phyloP scores from a whole-genome alignment of 108 stramenopile species.

The Stephanodiscus minutulus region DNA sequence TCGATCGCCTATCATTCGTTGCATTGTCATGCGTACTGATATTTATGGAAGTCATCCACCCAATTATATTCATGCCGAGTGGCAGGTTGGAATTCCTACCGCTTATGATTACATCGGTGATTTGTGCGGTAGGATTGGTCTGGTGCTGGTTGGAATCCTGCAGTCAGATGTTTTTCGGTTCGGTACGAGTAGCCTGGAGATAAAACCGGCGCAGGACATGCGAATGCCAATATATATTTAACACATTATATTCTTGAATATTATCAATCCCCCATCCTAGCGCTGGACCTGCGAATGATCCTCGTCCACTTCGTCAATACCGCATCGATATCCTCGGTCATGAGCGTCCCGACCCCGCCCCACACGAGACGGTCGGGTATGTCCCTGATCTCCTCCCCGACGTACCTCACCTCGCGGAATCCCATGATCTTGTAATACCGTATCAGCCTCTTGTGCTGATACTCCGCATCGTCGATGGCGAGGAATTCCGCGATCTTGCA shows the following conservation, averaged over 20 bases:
- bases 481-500: slow-evolving; percentile 67
- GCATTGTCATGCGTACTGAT: slow-evolving; percentile 34
- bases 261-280: slow-evolving; percentile 3
- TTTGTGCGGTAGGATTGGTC: slow-evolving; percentile 67
- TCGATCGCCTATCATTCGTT: slow-evolving; percentile 25
- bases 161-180: slow-evolving; percentile 9
- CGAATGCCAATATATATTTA: neutral
- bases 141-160: slow-evolving; percentile 59
- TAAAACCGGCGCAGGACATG: neutral
- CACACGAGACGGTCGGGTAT: slow-evolving; percentile 86
- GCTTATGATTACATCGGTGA: slow-evolving; percentile 68
- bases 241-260: neutral
- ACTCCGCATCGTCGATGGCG: slow-evolving; percentile 85
- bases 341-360: slow-evolving; percentile 87
- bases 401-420: slow-evolving; percentile 75
- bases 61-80: slow-evolving; percentile 52
- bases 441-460: slow-evolving; percentile 78
- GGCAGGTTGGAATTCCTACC: slow-evolving; percentile 77
- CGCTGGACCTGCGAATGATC: slow-evolving; percentile 24
- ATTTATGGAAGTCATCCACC: slow-evolving; percentile 62
- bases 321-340: slow-evolving; percentile 62
- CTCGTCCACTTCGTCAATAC: slow-evolving; percentile 60
- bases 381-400: slow-evolving; percentile 76
- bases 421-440: slow-evolving; percentile 73
- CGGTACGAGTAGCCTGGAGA: slow-evolving; percentile 1